Conservation (phyloP, 1,284 basidiomycete species). For the Caloboletus firmus region DNA sequence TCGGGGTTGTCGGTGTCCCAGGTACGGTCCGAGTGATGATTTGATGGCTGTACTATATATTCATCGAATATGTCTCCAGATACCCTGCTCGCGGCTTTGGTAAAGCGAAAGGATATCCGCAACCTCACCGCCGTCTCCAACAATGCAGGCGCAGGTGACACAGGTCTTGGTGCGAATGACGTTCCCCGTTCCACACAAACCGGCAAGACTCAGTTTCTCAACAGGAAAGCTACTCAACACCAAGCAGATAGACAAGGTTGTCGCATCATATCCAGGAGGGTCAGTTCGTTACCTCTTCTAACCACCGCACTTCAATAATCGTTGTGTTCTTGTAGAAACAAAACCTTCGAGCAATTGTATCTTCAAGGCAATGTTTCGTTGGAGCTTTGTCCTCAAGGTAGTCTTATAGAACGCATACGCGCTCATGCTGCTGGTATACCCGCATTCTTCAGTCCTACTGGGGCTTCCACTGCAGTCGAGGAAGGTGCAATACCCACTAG, state of each 20-base stretch:
- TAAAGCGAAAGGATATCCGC: constrained; percentile 68
- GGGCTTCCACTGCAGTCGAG: constrained; percentile 87
- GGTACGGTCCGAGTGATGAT: constrained; percentile 40
- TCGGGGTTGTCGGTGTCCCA: constrained; percentile 76
- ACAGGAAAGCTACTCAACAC: constrained; percentile 76
- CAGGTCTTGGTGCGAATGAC: constrained; percentile 68
- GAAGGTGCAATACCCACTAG: constrained; percentile 73
- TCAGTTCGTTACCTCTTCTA: constrained; percentile 34
- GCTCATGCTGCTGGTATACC: constrained; percentile 95
- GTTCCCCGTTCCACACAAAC: background rate
- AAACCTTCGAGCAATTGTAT: constrained; percentile 76
- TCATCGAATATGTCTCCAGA: constrained; percentile 44
- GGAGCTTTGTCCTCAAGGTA: constrained; percentile 90
- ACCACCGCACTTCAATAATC: background rate
- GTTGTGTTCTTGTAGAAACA: constrained; percentile 53
- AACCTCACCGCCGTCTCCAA: constrained; percentile 86
- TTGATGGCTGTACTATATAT: background rate
- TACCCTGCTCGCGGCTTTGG: constrained; percentile 82
- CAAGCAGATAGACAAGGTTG: constrained; percentile 80
- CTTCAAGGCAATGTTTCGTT: constrained; percentile 79
- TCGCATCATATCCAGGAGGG: constrained; percentile 89
- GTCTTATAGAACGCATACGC: constrained; percentile 87
- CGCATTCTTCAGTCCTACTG: constrained; percentile 94
- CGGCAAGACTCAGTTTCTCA: constrained; percentile 2
- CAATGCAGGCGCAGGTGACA: constrained; percentile 80